These are phyloP conservation scores for Fusarium beomiforme DNA, from an alignment of 2,329 filamentous ascomycete species.

Conservation along the genomic window DNA sequence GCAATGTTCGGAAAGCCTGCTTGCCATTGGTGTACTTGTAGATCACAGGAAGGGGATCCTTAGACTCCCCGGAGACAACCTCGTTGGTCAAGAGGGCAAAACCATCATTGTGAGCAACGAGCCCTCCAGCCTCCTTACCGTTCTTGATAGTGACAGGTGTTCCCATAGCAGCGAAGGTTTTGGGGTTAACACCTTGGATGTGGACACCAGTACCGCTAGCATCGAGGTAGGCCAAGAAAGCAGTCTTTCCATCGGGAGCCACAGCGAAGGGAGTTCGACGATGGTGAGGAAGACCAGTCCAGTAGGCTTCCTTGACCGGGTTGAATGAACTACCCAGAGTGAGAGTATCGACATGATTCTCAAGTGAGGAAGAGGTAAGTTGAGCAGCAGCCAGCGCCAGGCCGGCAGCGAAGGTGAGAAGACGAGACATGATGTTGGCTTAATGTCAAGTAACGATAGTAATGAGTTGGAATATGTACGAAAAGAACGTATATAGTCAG, in stretches of 20 bases:
- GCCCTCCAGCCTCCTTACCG: constrained; percentile 67
- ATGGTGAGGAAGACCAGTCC: constrained; percentile 69
- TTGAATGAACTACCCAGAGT: constrained; percentile 63
- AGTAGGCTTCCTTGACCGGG: constrained; percentile 68
- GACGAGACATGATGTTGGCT: constrained; percentile 33
- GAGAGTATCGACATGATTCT: constrained; percentile 53
- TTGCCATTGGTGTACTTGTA: constrained; percentile 66
- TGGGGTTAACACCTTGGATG: constrained; percentile 64
- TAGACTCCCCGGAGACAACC: constrained; percentile 58
- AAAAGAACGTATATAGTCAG: constrained; percentile 28
- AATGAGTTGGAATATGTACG: neutral
- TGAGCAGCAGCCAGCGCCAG: constrained; percentile 43
- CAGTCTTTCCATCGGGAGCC: constrained; percentile 67
- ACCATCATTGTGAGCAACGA: constrained; percentile 71
- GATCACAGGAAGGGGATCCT: constrained; percentile 65
- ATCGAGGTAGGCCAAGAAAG: constrained; percentile 70
- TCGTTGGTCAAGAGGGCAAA: constrained; percentile 72
- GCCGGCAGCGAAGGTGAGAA: constrained; percentile 39
- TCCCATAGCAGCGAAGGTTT: constrained; percentile 64
- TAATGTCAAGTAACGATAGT: constrained; percentile 10
- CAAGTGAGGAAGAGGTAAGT: constrained; percentile 40
- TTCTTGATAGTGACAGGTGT: constrained; percentile 61
- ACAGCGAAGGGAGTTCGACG: constrained; percentile 70
- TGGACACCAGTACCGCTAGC: constrained; percentile 64
- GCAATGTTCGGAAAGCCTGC: constrained; percentile 67